Base-by-base conservation (phyloP, 345 rosid species). In the Cardamine occulta region DNA sequence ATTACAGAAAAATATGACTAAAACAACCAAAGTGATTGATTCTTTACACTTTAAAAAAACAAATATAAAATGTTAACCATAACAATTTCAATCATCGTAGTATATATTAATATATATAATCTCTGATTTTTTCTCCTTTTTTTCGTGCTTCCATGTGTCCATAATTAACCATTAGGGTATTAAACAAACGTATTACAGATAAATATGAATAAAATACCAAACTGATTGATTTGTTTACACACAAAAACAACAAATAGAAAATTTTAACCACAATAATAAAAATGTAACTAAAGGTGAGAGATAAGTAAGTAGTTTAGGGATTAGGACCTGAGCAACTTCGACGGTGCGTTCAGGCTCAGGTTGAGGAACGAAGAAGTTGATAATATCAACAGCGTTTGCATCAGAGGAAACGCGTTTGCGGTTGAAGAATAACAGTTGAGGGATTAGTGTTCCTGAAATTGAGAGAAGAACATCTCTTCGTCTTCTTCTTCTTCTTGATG, bases 291-390 rank as follows among this genome's bases (percentile, higher is more conserved):
- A 39, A 31, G 18, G 2, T 2, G 4, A 61, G 21, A n/a, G n/a
- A n/a, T n/a, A n/a, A 37, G 11, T 34, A 23, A 66, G 61, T 62
- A 31, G 7, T 15, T 55, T 55, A 24, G 29, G n/a, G n/a, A n/a
- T n/a, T n/a, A n/a, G n/a, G n/a, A 77, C 80, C 81, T 78, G 40
- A 58, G 81, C 81, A 13, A 21, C 29, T 76, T 72, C 73, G 1
- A 78, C 63, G 28, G 77, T 51, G 5, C 81, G 81, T 78, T 72
- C 69, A 0, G 81, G 81, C 52, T 78, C 81, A 15, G 81, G 69
- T 65, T 52, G 23, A 8, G 73, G 73, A 23, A 14, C 18, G 4
- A 34, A n/a, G 13, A 71, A 71, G 68, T 6, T 66, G 48, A 78
- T 59, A 31, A 72, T 5, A 63, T 64, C 68, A 0, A 48, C 63